These are phyloP conservation scores for Taxillus chinensis DNA, from an alignment of 164 flowering plant species.

Conservation along the genomic window DNA sequence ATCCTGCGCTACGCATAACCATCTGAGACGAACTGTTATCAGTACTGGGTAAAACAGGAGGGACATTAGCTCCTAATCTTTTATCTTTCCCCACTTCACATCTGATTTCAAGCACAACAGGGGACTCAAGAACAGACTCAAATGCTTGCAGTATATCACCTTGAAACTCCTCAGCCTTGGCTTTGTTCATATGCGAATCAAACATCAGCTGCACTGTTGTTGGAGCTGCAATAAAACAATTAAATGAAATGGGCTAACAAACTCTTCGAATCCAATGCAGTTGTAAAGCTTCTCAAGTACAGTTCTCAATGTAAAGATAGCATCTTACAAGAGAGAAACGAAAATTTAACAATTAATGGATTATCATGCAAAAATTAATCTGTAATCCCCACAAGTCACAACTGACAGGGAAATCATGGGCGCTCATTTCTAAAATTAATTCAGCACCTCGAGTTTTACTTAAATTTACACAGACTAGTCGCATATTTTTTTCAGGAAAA, in stretches of 20 bases:
- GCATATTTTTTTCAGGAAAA: too few relatives aligned
- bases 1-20: constrained; percentile 14
- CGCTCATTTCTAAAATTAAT: too few relatives aligned
- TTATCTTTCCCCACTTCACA: constrained; percentile 37
- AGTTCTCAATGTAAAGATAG: too few relatives aligned
- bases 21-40: constrained; percentile 25
- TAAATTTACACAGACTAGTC: too few relatives aligned
- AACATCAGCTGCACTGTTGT: constrained; percentile 72
- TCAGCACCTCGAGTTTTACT: too few relatives aligned
- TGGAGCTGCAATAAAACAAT: constrained; percentile 50
- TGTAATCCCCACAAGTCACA: too few relatives aligned
- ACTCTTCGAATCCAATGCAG: not conserved
- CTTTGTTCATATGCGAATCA: constrained; percentile 52
- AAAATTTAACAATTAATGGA: too few relatives aligned
- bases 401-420: too few relatives aligned
- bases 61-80: constrained; percentile 18
- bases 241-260: not conserved
- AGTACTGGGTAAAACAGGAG: constrained; percentile 26
- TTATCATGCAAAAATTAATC: too few relatives aligned
- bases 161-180: constrained; percentile 67
- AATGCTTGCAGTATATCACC: constrained; percentile 79
- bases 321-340: too few relatives aligned
- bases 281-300: too few relatives aligned
- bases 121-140: constrained; percentile 72
- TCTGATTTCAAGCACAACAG: constrained; percentile 71